phyloP scores from a whole-genome alignment of 1,284 basidiomycete species.

The Rhodotorula sp. region DNA sequence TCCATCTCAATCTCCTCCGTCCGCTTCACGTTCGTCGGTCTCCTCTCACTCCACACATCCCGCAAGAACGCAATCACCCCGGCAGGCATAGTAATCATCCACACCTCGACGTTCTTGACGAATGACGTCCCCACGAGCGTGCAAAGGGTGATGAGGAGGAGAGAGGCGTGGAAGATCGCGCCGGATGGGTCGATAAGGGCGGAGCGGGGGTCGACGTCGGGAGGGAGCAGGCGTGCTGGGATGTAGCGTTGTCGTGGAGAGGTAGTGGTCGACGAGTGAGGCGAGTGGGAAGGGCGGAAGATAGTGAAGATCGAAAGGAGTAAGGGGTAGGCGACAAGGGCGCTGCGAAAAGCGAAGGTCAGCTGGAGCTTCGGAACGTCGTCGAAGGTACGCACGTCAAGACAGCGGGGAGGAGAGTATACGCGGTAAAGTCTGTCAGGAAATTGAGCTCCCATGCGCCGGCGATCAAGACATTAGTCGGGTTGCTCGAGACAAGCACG shows the following conservation, averaged over 20 bases:
- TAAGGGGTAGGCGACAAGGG: conserved; percentile 48
- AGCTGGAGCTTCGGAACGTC: conserved; percentile 31
- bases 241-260: conserved; percentile 45
- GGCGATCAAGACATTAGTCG: conserved; percentile 51
- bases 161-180: conserved; percentile 54
- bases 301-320: conserved; percentile 46
- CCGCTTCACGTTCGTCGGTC: neutral
- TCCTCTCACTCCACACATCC: conserved; percentile 64
- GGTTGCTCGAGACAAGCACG: conserved; percentile 48
- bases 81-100: conserved; percentile 77
- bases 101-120: conserved; percentile 58
- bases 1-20: conserved; percentile 27
- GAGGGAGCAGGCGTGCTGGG: conserved; percentile 51
- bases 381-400: conserved; percentile 55
- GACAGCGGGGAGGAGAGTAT: conserved; percentile 49
- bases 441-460: conserved; percentile 45
- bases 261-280: conserved; percentile 6
- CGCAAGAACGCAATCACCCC: conserved; percentile 68
- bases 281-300: neutral
- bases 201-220: conserved; percentile 53
- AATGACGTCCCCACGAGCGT: conserved; percentile 60
- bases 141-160: conserved; percentile 58
- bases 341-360: conserved; percentile 25
- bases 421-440: conserved; percentile 42
- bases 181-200: conserved; percentile 56